Conservation (phyloP, 257 asterid genomes). For the Nicotiana sylvestris region DNA sequence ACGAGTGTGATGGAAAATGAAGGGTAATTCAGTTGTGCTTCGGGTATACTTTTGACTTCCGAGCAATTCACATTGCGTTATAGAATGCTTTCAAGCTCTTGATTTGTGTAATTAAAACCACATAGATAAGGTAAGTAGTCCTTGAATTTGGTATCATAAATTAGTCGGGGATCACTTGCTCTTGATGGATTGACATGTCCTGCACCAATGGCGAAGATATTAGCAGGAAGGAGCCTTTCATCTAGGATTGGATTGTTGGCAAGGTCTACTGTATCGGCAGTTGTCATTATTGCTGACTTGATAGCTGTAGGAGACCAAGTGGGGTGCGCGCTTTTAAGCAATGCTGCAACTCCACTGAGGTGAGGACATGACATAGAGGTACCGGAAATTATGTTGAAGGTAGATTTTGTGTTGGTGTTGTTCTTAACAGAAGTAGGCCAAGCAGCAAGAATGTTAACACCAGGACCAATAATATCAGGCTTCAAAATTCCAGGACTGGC, state of each 20-base stretch:
- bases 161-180: not conserved
- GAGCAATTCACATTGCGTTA: not conserved
- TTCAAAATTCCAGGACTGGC: not conserved
- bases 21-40: not conserved
- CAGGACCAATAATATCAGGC: not conserved
- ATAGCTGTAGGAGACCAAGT: not conserved
- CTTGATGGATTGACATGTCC: not conserved
- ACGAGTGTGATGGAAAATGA: not conserved
- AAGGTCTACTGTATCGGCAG: not conserved
- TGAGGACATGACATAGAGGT: constrained; percentile 7
- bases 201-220: not conserved
- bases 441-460: no score
- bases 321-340: not conserved
- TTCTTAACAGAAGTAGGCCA: no score
- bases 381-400: not conserved
- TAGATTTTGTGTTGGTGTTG: no score
- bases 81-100: not conserved
- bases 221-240: not conserved
- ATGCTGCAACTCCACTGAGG: constrained; percentile 3
- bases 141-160: not conserved
- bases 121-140: not conserved
- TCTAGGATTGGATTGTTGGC: not conserved
- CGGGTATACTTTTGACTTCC: not conserved
- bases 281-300: constrained; percentile 4
- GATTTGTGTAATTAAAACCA: not conserved